These are phyloP conservation scores for Isabelozyma pseudorhagii DNA, from an alignment of 805 yeast genomes.

Conservation along the genomic window DNA sequence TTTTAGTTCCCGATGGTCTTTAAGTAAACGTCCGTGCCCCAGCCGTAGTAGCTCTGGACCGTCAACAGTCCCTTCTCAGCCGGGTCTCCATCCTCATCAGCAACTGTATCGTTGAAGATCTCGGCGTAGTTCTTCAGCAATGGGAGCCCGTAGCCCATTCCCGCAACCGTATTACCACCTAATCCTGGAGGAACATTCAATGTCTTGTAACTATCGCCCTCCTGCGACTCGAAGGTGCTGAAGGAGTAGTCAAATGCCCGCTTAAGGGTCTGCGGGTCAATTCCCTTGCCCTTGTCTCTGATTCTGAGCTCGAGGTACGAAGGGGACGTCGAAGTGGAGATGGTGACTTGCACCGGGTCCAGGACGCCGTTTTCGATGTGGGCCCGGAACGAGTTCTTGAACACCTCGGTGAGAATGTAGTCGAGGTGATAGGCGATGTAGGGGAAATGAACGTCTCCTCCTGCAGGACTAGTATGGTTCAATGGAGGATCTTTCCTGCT, in stretches of 20 bases:
- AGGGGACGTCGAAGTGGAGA: constrained; percentile 30
- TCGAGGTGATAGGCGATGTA: constrained; percentile 87
- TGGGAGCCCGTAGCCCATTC: constrained; percentile 96
- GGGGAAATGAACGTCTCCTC: constrained; percentile 55
- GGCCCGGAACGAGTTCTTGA: constrained; percentile 86
- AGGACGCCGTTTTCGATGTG: constrained; percentile 64
- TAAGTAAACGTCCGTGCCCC: constrained; percentile 45
- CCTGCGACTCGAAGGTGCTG: constrained; percentile 65
- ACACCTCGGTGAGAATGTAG: constrained; percentile 79
- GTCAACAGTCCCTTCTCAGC: constrained; percentile 37
- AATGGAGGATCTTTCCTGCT: constrained; percentile 20
- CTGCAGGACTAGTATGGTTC: constrained; percentile 17
- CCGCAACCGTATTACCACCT: constrained; percentile 74
- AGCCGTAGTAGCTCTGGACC: constrained; percentile 39
- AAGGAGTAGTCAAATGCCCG: constrained; percentile 84
- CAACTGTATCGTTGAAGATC: constrained; percentile 34
- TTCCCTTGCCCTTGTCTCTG: constrained; percentile 89
- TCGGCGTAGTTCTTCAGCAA: constrained; percentile 53
- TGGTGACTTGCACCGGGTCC: constrained; percentile 38
- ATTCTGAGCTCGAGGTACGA: constrained; percentile 66
- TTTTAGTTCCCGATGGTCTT: constrained; percentile 29
- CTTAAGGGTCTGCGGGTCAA: constrained; percentile 59
- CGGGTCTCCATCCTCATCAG: constrained; percentile 9
- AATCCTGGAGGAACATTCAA: constrained; percentile 70
- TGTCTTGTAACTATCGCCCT: constrained; percentile 58